These are phyloP conservation scores for Aspergillus sclerotioniger DNA, from an alignment of 495 filamentous ascomycete genomes.

Conservation along the genomic window DNA sequence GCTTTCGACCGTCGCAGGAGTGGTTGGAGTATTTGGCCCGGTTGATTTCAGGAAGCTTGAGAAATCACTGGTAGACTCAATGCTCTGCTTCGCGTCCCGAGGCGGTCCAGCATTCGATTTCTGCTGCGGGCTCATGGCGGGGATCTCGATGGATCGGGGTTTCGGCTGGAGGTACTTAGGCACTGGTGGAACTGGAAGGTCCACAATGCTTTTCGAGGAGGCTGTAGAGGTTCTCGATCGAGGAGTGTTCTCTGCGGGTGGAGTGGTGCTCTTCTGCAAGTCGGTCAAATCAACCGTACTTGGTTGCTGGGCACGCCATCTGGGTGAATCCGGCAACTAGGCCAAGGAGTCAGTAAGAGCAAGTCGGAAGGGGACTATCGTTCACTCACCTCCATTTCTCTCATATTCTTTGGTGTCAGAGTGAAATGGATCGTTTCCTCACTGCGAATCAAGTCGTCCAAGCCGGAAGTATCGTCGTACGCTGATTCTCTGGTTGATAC, in stretches of 20 bases:
- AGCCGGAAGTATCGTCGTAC: constrained; percentile 53
- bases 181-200: constrained; percentile 15
- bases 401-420: constrained; percentile 83
- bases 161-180: constrained; percentile 26
- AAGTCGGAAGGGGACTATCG: not conserved
- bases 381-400: constrained; percentile 72
- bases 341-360: constrained; percentile 10
- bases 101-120: constrained; percentile 47
- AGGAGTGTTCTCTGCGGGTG: constrained; percentile 25
- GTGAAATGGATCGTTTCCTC: constrained; percentile 92
- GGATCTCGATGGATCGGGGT: constrained; percentile 31
- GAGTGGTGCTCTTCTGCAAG: constrained; percentile 36
- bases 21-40: constrained; percentile 49
- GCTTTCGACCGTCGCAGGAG: constrained; percentile 1
- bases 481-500: constrained; percentile 38
- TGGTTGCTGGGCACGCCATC: constrained; percentile 32
- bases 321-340: constrained; percentile 43
- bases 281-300: constrained; percentile 37
- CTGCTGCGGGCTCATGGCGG: constrained; percentile 24
- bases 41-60: constrained; percentile 74
- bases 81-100: constrained; percentile 63
- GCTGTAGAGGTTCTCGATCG: constrained; percentile 23
- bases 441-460: constrained; percentile 88
- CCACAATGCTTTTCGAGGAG: constrained; percentile 24
- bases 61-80: constrained; percentile 58